Evolutionary conservation across 2,329 filamentous ascomycete species (phyloP), one percentile per base, ranked within the genome.

Genomic region (Beauveria australis): DNA sequence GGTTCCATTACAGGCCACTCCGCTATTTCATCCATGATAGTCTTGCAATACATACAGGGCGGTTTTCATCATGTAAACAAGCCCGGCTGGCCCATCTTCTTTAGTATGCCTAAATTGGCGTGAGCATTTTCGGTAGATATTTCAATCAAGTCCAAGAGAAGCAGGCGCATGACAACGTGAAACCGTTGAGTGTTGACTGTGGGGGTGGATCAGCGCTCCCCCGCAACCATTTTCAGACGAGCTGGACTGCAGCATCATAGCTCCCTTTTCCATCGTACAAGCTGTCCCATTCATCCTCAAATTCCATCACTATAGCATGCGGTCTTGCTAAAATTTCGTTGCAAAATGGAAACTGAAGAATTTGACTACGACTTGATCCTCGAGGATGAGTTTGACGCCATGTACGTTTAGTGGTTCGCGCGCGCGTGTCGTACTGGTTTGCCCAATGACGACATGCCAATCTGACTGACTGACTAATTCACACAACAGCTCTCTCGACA

Each of bases 351-450:
- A 18, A 26, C 49, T 28, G 49, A 19, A 65, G 71, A 71, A 12
- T 64, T 74, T 58, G 71, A 76, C 59, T 72, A 77, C 64, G 71
- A 77, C 62, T 67, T 81, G 62, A 72, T 81, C 46, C 64, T 74
- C 30, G 76, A 80, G 60, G 77, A 81, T 43, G 81, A 83, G 69
- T 83, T 83, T 65, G 81, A 82, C 67, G 80, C 80, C 49, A 71
- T 83, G 81, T 83, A 71, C 65, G 79, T 75, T 40, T 40, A 37
- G 12, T 16, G 14, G 12, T 28, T n/a, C 10, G 4, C 7, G 14
- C 43, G 18, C 40, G 28, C 6, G 19, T 26, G 19, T 33, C 12
- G 5, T 18, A 5, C 58, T 30, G 28, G 28, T 8, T 7, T 5
- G 18, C n/a, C n/a, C 51, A 40, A 51, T 44, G 26, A 40, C 48